These are phyloP conservation scores for Malus fusca DNA, from an alignment of 306 rosid species.

Conservation along the genomic window DNA sequence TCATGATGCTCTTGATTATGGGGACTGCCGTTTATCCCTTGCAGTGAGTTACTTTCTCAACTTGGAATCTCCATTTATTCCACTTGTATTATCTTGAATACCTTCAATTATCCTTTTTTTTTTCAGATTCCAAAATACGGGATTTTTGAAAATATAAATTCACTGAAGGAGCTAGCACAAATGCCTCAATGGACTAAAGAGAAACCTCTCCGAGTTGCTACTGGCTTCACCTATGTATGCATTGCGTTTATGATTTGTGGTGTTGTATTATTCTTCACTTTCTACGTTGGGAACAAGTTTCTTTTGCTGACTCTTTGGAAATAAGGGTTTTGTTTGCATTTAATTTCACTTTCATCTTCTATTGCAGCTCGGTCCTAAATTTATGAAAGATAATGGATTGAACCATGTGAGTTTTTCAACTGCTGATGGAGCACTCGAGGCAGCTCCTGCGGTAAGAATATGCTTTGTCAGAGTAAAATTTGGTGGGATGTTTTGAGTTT, in stretches of 20 bases:
- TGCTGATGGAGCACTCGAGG: constrained; percentile 97
- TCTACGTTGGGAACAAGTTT: neutral
- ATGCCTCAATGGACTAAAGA: constrained; percentile 86
- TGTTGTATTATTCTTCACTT: neutral
- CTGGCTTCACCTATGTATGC: constrained; percentile 84
- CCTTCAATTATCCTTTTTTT: neutral
- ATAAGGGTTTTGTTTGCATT: neutral
- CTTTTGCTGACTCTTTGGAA: neutral
- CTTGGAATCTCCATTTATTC: neutral
- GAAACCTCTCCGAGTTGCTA: constrained; percentile 84
- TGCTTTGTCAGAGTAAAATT: neutral
- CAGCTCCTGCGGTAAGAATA: constrained; percentile 86
- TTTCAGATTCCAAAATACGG: constrained; percentile 86
- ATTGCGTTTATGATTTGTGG: neutral
- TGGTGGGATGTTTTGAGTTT: neutral
- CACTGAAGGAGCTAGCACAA: constrained; percentile 59
- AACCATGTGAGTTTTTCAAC: constrained; percentile 78
- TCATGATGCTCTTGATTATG: constrained; percentile 84
- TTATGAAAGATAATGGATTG: constrained; percentile 70
- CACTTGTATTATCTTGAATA: neutral
- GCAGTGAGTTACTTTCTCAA: constrained; percentile 52
- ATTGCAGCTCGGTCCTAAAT: constrained; percentile 84
- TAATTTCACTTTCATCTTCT: constrained; percentile 7
- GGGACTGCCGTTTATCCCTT: constrained; percentile 73
- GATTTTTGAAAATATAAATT: constrained; percentile 78